Evolutionary conservation across 352 stramenopile species (phyloP).

Genomic region (Pythium dissimile): DNA sequence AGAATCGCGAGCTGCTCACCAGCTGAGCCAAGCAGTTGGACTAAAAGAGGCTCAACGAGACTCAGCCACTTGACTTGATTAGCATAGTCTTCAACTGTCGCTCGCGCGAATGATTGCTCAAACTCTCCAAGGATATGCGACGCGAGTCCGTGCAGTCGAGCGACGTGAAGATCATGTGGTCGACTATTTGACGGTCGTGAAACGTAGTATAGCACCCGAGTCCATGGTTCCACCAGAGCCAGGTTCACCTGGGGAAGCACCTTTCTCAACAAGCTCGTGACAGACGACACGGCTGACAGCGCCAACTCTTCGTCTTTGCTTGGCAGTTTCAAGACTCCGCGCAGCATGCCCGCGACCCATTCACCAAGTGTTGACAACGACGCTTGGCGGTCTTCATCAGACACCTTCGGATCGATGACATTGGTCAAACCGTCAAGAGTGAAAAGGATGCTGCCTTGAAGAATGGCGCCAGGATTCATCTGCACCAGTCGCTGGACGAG

Average conservation of each 20-base stretch:
- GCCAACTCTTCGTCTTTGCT: conserved; percentile 15
- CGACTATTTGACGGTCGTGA: conserved; percentile 30
- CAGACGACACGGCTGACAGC: conserved; percentile 17
- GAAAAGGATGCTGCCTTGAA: conserved; percentile 22
- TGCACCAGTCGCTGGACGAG: conserved; percentile 49
- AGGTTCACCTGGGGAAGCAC: conserved; percentile 56
- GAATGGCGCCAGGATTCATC: conserved; percentile 34
- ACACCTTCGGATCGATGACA: conserved; percentile 35
- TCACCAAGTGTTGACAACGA: conserved; percentile 52
- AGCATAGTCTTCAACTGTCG: conserved; percentile 61
- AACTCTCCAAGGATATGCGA: conserved; percentile 46
- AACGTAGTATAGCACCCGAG: conserved; percentile 51
- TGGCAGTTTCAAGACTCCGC: conserved; percentile 31
- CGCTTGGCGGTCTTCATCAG: conserved; percentile 61
- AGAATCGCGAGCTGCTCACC: neutral
- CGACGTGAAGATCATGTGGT: conserved; percentile 6
- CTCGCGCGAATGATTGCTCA: conserved; percentile 52
- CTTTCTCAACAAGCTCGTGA: conserved; percentile 32
- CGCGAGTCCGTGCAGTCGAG: conserved; percentile 23
- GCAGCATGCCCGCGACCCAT: conserved; percentile 43
- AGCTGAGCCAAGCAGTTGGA: conserved; percentile 32
- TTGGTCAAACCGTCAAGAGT: conserved; percentile 30
- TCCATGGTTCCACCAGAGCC: conserved; percentile 51
- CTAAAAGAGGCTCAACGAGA: conserved; percentile 45
- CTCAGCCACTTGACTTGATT: conserved; percentile 73